These are phyloP conservation scores for Exophiala phaeomuriformis DNA, from an alignment of 2,329 filamentous ascomycete genomes.

Conservation along the genomic window DNA sequence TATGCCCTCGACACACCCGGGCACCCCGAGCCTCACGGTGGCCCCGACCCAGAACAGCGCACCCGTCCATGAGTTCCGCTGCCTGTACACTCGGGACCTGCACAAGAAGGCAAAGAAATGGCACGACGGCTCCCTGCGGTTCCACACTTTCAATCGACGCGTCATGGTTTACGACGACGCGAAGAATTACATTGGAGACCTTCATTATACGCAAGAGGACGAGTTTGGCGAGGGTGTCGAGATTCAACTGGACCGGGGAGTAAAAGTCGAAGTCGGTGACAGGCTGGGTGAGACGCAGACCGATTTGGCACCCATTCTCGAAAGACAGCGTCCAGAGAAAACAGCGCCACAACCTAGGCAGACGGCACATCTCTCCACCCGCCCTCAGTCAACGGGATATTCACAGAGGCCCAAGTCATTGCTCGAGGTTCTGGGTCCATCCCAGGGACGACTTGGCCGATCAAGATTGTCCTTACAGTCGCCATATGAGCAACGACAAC, in stretches of 20 bases:
- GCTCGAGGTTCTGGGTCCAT: conserved; percentile 58
- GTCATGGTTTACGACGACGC: conserved; percentile 83
- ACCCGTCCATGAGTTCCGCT: conserved; percentile 70
- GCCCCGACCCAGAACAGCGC: conserved; percentile 58
- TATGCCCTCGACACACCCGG: conserved; percentile 25
- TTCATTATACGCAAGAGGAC: conserved; percentile 65
- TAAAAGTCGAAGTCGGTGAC: conserved; percentile 75
- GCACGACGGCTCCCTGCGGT: conserved; percentile 85
- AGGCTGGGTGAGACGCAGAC: conserved; percentile 65
- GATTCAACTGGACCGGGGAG: conserved; percentile 65
- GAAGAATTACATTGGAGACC: conserved; percentile 74
- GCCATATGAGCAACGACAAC: conserved; percentile 56
- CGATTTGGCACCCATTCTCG: conserved; percentile 67
- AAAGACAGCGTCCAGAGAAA: conserved; percentile 47
- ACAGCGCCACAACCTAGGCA: conserved; percentile 28
- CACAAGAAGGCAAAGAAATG: conserved; percentile 83
- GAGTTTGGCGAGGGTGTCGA: conserved; percentile 76
- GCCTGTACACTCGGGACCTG: conserved; percentile 80
- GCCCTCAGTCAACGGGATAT: conserved; percentile 41
- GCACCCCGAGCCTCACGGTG: conserved; percentile 34
- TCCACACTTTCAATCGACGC: conserved; percentile 83
- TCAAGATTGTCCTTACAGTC: conserved; percentile 52
- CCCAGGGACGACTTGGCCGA: conserved; percentile 57
- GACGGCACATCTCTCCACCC: conserved; percentile 25
- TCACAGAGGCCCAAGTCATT: conserved; percentile 50